These are phyloP conservation scores for Oenanthe javanica DNA, from an alignment of 140 eudicot genomes.

Conservation along the genomic window DNA sequence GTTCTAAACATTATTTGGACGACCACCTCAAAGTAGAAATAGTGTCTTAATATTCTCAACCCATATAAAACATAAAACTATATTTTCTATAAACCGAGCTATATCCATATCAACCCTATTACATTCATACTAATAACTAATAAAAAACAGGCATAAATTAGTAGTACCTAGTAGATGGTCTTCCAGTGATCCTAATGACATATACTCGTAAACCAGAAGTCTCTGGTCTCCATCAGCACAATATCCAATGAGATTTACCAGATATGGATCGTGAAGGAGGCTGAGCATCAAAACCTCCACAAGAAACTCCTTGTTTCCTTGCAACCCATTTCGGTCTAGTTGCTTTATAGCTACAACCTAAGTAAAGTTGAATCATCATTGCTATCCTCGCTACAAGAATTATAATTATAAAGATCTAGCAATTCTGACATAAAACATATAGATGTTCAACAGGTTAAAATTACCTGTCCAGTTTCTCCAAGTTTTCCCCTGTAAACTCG, in stretches of 20 bases:
- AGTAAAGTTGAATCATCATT: neutral
- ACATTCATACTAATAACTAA: neutral
- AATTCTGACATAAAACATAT: neutral
- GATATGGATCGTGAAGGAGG: constrained; percentile 10
- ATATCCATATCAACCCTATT: neutral
- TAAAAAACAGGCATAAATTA: neutral
- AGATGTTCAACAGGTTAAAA: neutral
- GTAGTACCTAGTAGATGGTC: constrained; percentile 15
- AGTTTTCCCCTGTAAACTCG: constrained; percentile 67
- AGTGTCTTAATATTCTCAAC: neutral
- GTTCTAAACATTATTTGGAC: neutral
- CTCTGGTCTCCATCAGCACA: constrained; percentile 22
- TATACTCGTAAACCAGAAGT: constrained; percentile 16
- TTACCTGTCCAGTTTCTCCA: constrained; percentile 57
- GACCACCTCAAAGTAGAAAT: neutral
- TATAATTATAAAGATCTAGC: neutral
- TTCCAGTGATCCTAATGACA: constrained; percentile 14
- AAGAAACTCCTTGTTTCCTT: constrained; percentile 14
- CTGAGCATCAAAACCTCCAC: constrained; percentile 17
- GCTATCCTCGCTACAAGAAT: neutral
- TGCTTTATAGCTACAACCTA: constrained; percentile 17
- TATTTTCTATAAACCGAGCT: neutral
- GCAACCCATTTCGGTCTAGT: constrained; percentile 14
- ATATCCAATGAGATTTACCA: constrained; percentile 17
- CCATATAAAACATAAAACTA: neutral